Conservation (phyloP, 768 basidiomycete genomes). For the Favolaschia claudopus region DNA sequence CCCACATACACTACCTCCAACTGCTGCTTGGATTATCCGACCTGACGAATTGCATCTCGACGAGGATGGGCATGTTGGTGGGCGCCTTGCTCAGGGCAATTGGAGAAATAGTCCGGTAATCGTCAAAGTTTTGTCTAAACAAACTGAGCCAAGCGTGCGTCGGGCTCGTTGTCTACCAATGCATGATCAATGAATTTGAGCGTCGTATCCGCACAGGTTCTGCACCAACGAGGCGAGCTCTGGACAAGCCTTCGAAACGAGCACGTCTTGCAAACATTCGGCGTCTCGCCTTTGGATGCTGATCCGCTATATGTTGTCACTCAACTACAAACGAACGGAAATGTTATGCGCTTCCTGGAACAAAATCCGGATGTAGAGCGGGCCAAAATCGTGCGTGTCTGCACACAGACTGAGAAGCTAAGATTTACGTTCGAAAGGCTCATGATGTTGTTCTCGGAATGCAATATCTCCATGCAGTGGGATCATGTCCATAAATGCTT, state of each 20-base stretch:
- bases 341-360: slow-evolving; percentile 28
- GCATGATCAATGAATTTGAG: not conserved
- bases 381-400: slow-evolving; percentile 27
- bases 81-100: slow-evolving; percentile 17
- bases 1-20: slow-evolving; percentile 11
- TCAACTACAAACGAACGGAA: slow-evolving; percentile 27
- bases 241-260: slow-evolving; percentile 31
- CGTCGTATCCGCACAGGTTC: slow-evolving; percentile 11
- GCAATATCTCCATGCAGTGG: slow-evolving; percentile 34
- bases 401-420: not conserved
- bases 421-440: slow-evolving; percentile 18
- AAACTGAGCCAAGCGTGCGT: slow-evolving; percentile 18
- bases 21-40: slow-evolving; percentile 21
- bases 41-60: slow-evolving; percentile 16
- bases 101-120: slow-evolving; percentile 15
- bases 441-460: slow-evolving; percentile 32
- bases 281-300: slow-evolving; percentile 29
- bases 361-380: slow-evolving; percentile 30
- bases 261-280: slow-evolving; percentile 33
- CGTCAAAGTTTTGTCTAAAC: slow-evolving; percentile 24
- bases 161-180: not conserved
- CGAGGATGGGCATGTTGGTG: slow-evolving; percentile 15
- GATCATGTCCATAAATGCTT: not conserved
- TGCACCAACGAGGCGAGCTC: slow-evolving; percentile 25
- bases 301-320: slow-evolving; percentile 32